Conservation (phyloP, 371 early-diverging fungal genomes). For the Circinella umbellata region DNA sequence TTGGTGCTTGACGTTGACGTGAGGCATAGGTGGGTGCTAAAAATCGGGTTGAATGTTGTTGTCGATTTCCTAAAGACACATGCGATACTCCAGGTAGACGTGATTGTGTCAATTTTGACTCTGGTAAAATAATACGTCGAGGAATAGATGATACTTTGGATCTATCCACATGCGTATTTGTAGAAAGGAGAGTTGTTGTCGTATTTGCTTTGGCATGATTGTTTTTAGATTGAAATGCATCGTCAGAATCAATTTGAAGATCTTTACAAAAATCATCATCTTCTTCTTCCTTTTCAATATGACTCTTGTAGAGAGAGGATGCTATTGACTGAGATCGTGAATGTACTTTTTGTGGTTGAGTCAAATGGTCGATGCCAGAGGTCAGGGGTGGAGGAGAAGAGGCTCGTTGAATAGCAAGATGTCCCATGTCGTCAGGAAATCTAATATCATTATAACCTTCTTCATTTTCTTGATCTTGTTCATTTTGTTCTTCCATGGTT, state of each 20-base stretch:
- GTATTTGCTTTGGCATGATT: no score
- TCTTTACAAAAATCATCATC: conserved; percentile 41
- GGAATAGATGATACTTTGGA: not conserved
- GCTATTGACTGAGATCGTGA: not conserved
- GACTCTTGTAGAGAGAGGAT: not conserved
- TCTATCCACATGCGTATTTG: no score
- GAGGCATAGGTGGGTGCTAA: conserved; percentile 1
- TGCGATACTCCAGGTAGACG: no score
- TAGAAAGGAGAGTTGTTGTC: no score
- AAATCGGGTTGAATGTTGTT: not conserved
- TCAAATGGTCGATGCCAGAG: no score
- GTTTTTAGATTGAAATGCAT: conserved; percentile 12
- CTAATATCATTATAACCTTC: conserved; percentile 26
- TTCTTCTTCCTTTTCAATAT: conserved; percentile 21
- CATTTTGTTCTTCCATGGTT: not conserved
- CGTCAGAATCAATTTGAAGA: conserved; percentile 25
- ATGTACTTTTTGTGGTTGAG: not conserved
- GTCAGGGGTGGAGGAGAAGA: not conserved
- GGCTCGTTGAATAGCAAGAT: not conserved
- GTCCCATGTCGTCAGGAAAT: conserved; percentile 32
- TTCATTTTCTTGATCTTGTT: conserved; percentile 6
- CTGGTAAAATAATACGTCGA: not conserved
- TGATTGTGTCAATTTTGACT: not conserved
- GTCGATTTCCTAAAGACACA: conserved; percentile 1
- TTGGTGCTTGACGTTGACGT: not conserved